These are phyloP conservation scores for Whalleya microplaca DNA, from an alignment of 2,329 filamentous ascomycete genomes.

Conservation along the genomic window DNA sequence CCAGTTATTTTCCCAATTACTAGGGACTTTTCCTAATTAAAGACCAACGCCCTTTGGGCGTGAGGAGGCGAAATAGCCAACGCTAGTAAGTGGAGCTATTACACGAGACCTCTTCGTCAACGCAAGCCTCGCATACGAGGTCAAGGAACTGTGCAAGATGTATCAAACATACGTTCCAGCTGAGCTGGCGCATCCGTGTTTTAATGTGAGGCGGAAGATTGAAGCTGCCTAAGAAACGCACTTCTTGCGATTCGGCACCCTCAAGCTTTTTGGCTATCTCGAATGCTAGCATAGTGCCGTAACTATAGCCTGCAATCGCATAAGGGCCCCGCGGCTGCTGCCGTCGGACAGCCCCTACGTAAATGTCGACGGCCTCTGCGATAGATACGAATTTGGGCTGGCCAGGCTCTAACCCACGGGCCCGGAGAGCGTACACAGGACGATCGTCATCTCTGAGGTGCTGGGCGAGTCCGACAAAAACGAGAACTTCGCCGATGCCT, in stretches of 20 bases:
- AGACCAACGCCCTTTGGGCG: no score
- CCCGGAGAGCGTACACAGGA: conserved; percentile 51
- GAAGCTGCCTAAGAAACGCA: conserved; percentile 49
- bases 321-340: conserved; percentile 55
- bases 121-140: conserved; percentile 40
- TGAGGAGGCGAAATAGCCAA: no score
- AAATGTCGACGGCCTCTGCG: conserved; percentile 45
- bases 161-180: conserved; percentile 43
- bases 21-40: no score
- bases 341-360: conserved; percentile 43
- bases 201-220: conserved; percentile 56
- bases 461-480: conserved; percentile 43
- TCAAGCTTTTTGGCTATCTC: conserved; percentile 53
- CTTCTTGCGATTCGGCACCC: conserved; percentile 35
- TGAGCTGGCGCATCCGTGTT: conserved; percentile 43
- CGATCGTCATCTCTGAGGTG: conserved; percentile 43
- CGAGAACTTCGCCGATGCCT: conserved; percentile 45
- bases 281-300: conserved; percentile 51
- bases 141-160: conserved; percentile 46
- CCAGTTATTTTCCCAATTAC: no score
- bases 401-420: conserved; percentile 45
- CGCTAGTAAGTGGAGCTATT: conserved; percentile 35
- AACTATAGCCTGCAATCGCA: conserved; percentile 55
- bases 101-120: conserved; percentile 12
- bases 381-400: conserved; percentile 44